Conservation (phyloP, 768 basidiomycete genomes). For the Rubroboletus satanas region DNA sequence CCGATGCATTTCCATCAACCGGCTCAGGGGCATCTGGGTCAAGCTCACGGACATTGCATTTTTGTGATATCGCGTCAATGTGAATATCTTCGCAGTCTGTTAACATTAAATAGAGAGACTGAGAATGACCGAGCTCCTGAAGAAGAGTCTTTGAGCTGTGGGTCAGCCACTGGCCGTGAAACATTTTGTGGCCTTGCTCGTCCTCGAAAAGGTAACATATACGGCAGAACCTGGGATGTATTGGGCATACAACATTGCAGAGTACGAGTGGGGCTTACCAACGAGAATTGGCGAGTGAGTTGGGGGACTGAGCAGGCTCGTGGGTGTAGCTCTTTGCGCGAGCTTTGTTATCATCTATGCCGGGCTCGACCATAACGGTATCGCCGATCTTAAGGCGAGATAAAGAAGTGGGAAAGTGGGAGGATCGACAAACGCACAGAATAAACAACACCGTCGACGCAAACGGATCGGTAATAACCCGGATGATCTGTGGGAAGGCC, state of each 20-base stretch:
- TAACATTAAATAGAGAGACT: conserved; percentile 51
- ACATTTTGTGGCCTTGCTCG: conserved; percentile 39
- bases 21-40: conserved; percentile 43
- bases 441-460: conserved; percentile 57
- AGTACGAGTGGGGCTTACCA: conserved; percentile 46
- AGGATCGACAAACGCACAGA: conserved; percentile 34
- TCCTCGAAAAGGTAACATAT: conserved; percentile 61
- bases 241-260: background rate
- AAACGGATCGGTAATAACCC: conserved; percentile 42
- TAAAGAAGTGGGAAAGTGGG: conserved; percentile 8
- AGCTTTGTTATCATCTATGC: conserved; percentile 41
- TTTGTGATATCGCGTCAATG: conserved; percentile 53
- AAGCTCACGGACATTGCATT: conserved; percentile 49
- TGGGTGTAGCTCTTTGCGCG: conserved; percentile 40
- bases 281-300: conserved; percentile 51
- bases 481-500: conserved; percentile 19
- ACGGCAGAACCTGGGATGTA: conserved; percentile 58
- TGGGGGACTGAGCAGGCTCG: conserved; percentile 44
- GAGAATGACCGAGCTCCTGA: conserved; percentile 63
- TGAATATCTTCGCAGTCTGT: conserved; percentile 53
- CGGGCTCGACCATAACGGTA: conserved; percentile 59
- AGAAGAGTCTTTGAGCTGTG: conserved; percentile 63
- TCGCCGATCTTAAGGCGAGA: conserved; percentile 50
- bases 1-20: conserved; percentile 36
- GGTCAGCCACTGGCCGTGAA: conserved; percentile 69